Conservation (phyloP, 2,329 filamentous ascomycete species). For the Alternaria brassicae region DNA sequence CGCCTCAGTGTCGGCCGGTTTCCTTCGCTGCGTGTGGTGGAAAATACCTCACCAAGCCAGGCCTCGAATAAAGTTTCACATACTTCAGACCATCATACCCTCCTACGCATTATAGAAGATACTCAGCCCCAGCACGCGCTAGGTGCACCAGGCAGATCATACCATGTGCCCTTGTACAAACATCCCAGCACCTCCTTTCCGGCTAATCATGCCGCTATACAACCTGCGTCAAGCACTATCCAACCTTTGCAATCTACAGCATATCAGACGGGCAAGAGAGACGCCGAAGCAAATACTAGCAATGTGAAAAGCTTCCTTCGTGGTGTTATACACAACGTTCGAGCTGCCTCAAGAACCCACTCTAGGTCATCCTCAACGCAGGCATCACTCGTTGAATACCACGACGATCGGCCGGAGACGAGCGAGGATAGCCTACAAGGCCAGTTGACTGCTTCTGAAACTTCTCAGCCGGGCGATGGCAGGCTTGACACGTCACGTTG, state of each 20-base stretch:
- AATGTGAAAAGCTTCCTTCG: slow-evolving; percentile 31
- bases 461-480: not conserved
- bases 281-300: slow-evolving; percentile 12
- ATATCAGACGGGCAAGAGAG: slow-evolving; percentile 10
- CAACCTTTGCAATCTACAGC: slow-evolving; percentile 10
- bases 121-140: slow-evolving; percentile 11
- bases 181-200: slow-evolving; percentile 10
- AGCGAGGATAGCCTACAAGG: slow-evolving; percentile 6
- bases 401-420: slow-evolving; percentile 10
- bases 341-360: slow-evolving; percentile 27
- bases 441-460: slow-evolving; percentile 3
- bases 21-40: slow-evolving; percentile 22
- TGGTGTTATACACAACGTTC: slow-evolving; percentile 33
- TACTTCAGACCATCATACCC: slow-evolving; percentile 25
- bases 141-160: not conserved
- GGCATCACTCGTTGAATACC: slow-evolving; percentile 11
- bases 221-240: slow-evolving; percentile 9
- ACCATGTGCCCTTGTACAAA: slow-evolving; percentile 7
- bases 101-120: slow-evolving; percentile 30
- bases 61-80: slow-evolving; percentile 22
- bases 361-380: slow-evolving; percentile 28
- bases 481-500: slow-evolving; percentile 1
- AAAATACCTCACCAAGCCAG: slow-evolving; percentile 26
- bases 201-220: slow-evolving; percentile 15
- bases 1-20: slow-evolving; percentile 30